These are phyloP conservation scores for Amoeboaphelidium protococcarum DNA, from an alignment of 371 early-diverging fungal species.

Conservation along the genomic window DNA sequence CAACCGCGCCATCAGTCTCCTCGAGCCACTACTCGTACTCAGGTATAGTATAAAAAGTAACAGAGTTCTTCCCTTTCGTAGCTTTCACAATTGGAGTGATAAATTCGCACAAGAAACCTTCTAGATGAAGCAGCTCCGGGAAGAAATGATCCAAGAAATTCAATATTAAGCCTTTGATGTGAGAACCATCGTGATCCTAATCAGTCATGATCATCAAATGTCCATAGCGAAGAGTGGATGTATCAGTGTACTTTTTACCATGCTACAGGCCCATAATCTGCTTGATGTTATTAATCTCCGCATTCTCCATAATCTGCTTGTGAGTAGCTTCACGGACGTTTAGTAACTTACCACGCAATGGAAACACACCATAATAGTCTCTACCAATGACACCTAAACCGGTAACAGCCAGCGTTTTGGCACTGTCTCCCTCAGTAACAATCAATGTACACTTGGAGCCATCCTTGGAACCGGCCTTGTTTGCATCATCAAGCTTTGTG, in stretches of 20 bases:
- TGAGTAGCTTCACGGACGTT: conserved; percentile 89
- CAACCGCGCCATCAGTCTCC: conserved; percentile 22
- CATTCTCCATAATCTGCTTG: conserved; percentile 53
- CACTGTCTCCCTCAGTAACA: conserved; percentile 98
- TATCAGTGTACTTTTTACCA: conserved; percentile 44
- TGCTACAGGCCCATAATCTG: conserved; percentile 93
- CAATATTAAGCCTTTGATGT: conserved; percentile 97
- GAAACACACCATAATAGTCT: conserved; percentile 92
- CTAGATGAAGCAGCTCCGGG: conserved; percentile 77
- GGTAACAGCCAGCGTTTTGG: conserved; percentile 83
- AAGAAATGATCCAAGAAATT: conserved; percentile 96
- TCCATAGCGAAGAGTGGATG: conserved; percentile 75
- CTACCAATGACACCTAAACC: conserved; percentile 87
- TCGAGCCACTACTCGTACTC: conserved; percentile 83
- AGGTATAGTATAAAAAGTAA: conserved; percentile 82
- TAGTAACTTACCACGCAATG: conserved; percentile 92
- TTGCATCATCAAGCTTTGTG: conserved; percentile 95
- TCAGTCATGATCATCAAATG: conserved; percentile 99
- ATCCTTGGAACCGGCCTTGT: conserved; percentile 63
- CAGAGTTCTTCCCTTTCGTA: conserved; percentile 10
- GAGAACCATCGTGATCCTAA: conserved; percentile 99
- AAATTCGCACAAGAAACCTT: conserved; percentile 91
- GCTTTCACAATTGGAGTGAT: conserved; percentile 96
- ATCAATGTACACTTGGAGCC: conserved; percentile 81
- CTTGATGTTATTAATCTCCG: conserved; percentile 78